phyloP scores from a whole-genome alignment of 2,329 filamentous ascomycete genomes.

The Claviceps spartinae region DNA sequence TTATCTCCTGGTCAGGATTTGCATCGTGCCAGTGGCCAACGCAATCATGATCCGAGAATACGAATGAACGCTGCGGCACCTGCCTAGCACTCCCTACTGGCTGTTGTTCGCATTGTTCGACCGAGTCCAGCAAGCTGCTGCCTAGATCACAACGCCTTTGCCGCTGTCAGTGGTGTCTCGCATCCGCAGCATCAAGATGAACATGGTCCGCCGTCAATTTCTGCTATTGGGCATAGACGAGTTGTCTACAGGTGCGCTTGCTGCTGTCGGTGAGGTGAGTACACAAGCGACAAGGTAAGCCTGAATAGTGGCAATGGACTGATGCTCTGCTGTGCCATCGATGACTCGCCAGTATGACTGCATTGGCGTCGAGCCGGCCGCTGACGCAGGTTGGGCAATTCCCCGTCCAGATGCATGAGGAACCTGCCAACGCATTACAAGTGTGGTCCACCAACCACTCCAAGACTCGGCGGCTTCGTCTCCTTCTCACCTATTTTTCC shows the following conservation, averaged over 20 bases:
- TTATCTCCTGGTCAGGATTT: conserved; percentile 4
- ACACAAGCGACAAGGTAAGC: not conserved
- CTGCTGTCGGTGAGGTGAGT: not conserved
- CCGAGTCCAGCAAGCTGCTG: not conserved
- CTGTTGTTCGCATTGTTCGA: not conserved
- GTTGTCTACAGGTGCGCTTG: not conserved
- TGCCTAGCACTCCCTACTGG: not conserved
- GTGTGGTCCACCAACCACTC: conserved; percentile 18
- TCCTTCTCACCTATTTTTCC: too few species aligned
- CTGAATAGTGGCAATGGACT: not conserved
- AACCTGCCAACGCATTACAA: conserved; percentile 25
- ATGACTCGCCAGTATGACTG: conserved; percentile 7
- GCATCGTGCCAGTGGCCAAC: not conserved
- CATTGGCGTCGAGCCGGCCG: conserved; percentile 7
- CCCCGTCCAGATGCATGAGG: conserved; percentile 40
- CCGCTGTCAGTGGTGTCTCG: not conserved
- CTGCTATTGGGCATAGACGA: not conserved
- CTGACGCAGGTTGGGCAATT: conserved; percentile 21
- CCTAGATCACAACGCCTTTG: not conserved
- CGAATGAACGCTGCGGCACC: not conserved
- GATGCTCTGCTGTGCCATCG: conserved; percentile 1
- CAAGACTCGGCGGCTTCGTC: conserved; percentile 11
- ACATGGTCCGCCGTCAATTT: not conserved
- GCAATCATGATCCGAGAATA: conserved; percentile 5
- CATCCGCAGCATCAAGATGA: not conserved